Percentiles rank a stretch among this genome's conserved stretches.
These are phyloP conservation scores for Fusarium pseudocircinatum DNA, from an alignment of 2,329 filamentous ascomycete genomes.

Conservation along the genomic window DNA sequence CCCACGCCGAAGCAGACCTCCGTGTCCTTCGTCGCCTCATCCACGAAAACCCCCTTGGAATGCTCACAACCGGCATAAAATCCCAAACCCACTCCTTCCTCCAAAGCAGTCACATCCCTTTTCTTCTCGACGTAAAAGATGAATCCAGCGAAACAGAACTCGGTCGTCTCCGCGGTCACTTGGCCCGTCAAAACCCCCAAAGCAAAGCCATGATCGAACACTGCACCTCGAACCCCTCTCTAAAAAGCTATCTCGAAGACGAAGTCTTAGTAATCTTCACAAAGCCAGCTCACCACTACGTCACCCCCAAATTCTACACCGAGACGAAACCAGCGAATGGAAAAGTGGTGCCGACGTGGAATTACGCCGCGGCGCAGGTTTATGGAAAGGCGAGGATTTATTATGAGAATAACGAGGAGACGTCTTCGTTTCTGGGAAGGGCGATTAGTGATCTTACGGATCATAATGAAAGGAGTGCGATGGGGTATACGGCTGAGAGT, in stretches of 20 bases:
- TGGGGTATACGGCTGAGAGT: slow-evolving; percentile 59
- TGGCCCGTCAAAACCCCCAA: slow-evolving; percentile 71
- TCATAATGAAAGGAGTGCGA: slow-evolving; percentile 61
- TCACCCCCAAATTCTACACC: slow-evolving; percentile 74
- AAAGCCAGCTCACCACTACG: slow-evolving; percentile 66
- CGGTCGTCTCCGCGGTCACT: slow-evolving; percentile 63
- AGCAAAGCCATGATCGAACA: slow-evolving; percentile 66
- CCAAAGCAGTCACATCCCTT: slow-evolving; percentile 70
- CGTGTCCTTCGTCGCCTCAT: slow-evolving; percentile 64
- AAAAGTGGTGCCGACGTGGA: slow-evolving; percentile 77
- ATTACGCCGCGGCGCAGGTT: slow-evolving; percentile 72
- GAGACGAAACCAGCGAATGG: slow-evolving; percentile 71
- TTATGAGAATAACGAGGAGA: slow-evolving; percentile 58
- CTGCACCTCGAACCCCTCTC: background rate
- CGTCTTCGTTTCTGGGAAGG: slow-evolving; percentile 54
- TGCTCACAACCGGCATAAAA: slow-evolving; percentile 69
- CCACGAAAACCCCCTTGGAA: slow-evolving; percentile 66
- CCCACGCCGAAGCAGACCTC: slow-evolving; percentile 62
- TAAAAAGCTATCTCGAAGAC: slow-evolving; percentile 48
- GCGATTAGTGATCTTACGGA: slow-evolving; percentile 63
- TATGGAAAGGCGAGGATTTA: slow-evolving; percentile 67
- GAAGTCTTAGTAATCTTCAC: slow-evolving; percentile 74
- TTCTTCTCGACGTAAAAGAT: slow-evolving; percentile 61
- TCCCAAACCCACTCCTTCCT: slow-evolving; percentile 59
- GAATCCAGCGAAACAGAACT: slow-evolving; percentile 51